A percentile compares a stretch with the other conserved stretches of the same genome.
phyloP scores from a whole-genome alignment of 306 rosid genomes.

The Crotalaria pallida region DNA sequence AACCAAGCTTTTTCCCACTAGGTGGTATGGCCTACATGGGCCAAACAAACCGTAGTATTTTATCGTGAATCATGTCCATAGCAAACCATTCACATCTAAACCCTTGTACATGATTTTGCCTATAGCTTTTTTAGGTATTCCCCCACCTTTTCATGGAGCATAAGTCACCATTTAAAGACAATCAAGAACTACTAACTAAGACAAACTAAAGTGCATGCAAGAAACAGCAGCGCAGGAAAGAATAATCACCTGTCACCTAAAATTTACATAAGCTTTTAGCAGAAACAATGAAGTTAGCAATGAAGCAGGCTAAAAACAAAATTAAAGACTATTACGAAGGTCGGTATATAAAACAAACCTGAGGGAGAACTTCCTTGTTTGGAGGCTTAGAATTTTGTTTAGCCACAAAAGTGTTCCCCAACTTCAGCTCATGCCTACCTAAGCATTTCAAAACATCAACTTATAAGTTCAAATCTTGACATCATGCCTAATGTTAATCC shows the following conservation, averaged over 20 bases:
- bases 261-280: neutral
- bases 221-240: neutral
- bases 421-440: constrained; percentile 74
- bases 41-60: too few relatives aligned
- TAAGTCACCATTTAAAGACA: neutral
- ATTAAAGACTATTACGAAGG: neutral
- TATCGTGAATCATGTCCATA: too few relatives aligned
- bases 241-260: neutral
- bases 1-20: too few relatives aligned
- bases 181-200: neutral
- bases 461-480: neutral
- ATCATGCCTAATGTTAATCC: too few relatives aligned
- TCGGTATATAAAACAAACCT: constrained; percentile 51
- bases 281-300: neutral
- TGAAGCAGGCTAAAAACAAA: neutral
- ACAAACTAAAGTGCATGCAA: neutral
- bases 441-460: constrained; percentile 17
- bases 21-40: too few relatives aligned
- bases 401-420: constrained; percentile 73
- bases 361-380: constrained; percentile 69
- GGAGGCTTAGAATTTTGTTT: constrained; percentile 58
- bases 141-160: neutral
- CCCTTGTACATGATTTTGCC: too few relatives aligned
- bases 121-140: too few relatives aligned
- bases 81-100: too few relatives aligned